Evolutionary conservation across 2,329 filamentous ascomycete species (phyloP).

Genomic region (Nemania abortiva): DNA sequence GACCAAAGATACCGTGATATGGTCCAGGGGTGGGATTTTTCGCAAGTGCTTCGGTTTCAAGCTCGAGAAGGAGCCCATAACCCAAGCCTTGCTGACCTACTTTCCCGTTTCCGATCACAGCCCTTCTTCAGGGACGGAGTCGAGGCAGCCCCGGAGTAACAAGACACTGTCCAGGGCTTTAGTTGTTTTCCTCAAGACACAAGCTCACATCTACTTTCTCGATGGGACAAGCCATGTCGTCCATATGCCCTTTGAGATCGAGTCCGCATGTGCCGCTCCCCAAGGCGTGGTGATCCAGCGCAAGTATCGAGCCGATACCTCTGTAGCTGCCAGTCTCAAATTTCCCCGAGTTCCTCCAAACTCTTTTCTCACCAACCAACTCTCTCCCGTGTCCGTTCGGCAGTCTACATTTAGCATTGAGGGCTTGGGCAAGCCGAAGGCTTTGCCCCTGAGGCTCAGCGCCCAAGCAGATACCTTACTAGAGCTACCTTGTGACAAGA

Average conservation of each 20-base stretch:
- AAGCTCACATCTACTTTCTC: constrained; percentile 93
- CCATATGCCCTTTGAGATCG: constrained; percentile 94
- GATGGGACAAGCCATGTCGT: constrained; percentile 88
- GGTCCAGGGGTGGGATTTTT: constrained; percentile 88
- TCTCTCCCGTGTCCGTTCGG: constrained; percentile 63
- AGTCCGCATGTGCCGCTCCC: constrained; percentile 84
- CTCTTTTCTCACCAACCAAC: constrained; percentile 82
- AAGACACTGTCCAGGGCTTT: constrained; percentile 72
- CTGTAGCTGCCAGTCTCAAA: constrained; percentile 65
- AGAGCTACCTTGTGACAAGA: constrained; percentile 65
- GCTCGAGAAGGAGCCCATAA: constrained; percentile 85
- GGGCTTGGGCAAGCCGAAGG: constrained; percentile 67
- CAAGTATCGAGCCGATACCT: constrained; percentile 69
- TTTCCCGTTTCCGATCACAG: constrained; percentile 72
- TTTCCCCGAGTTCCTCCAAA: constrained; percentile 78
- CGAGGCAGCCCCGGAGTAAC: constrained; percentile 4
- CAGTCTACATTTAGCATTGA: constrained; percentile 68
- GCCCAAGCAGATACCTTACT: constrained; percentile 69
- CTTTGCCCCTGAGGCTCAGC: constrained; percentile 64
- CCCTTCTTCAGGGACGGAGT: constrained; percentile 26
- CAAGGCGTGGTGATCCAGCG: constrained; percentile 88
- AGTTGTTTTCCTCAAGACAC: constrained; percentile 90
- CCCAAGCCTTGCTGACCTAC: constrained; percentile 86
- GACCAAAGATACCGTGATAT: constrained; percentile 82
- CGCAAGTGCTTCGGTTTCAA: constrained; percentile 89